phyloP scores from a whole-genome alignment of 768 basidiomycete species.

The Pisolithus sp. region DNA sequence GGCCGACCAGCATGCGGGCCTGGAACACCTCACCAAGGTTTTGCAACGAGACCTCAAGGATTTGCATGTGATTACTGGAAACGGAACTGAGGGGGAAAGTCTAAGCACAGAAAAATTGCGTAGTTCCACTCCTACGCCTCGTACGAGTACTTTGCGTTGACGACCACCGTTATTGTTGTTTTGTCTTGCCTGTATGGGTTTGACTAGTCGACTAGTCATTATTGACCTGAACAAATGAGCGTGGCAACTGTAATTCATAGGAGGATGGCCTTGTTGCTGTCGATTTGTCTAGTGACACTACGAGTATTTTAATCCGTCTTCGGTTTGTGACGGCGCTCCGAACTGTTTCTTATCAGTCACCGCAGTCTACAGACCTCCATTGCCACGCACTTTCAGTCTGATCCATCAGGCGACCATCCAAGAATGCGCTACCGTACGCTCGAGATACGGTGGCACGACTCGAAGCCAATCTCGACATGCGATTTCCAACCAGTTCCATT shows the following conservation, averaged over 20 bases:
- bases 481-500: conserved; percentile 87
- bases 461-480: conserved; percentile 90
- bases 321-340: neutral
- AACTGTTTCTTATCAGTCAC: neutral
- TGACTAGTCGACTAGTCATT: too few relatives aligned
- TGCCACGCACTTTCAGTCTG: neutral
- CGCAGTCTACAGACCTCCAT: neutral
- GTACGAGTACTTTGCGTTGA: conserved; percentile 21
- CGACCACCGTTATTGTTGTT: neutral
- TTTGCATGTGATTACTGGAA: conserved; percentile 56
- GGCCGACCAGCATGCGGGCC: conserved; percentile 69
- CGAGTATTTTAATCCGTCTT: too few relatives aligned
- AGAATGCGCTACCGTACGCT: conserved; percentile 82
- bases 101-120: conserved; percentile 11
- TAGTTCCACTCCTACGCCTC: conserved; percentile 22
- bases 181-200: neutral
- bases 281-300: neutral
- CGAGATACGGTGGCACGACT: conserved; percentile 96
- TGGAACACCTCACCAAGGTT: conserved; percentile 75
- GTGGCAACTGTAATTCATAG: conserved; percentile 2
- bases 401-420: conserved; percentile 6
- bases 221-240: conserved; percentile 10
- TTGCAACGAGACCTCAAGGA: conserved; percentile 60
- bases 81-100: conserved; percentile 33
- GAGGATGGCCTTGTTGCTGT: neutral